Evolutionary conservation across 2,329 filamentous ascomycete species (phyloP).

Genomic region (Diaporthe humulicola): DNA sequence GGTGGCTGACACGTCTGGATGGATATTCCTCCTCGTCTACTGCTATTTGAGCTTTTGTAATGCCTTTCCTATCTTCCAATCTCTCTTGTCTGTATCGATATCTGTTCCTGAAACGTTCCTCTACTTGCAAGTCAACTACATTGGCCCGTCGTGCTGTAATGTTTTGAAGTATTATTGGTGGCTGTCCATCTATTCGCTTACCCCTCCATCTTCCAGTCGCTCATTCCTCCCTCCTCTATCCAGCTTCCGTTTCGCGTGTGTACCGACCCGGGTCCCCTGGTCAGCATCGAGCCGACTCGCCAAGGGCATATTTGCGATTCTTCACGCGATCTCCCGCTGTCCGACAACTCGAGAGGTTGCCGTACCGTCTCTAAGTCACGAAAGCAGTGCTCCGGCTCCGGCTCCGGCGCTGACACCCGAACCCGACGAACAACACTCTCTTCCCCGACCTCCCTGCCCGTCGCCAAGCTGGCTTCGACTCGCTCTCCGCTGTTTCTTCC

Average conservation of each 20-base stretch:
- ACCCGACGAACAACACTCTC: slow-evolving; percentile 13
- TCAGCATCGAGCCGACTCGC: slow-evolving; percentile 2
- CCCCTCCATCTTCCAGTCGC: slow-evolving; percentile 36
- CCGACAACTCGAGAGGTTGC: background rate
- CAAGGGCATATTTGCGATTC: background rate
- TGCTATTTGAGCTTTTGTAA: slow-evolving; percentile 5
- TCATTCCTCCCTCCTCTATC: slow-evolving; percentile 25
- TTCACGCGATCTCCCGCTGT: background rate
- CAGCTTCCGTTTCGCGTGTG: background rate
- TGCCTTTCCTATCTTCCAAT: background rate
- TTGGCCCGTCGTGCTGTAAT: slow-evolving; percentile 1
- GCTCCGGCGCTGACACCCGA: slow-evolving; percentile 10
- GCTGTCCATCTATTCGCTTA: background rate
- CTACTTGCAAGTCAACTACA: slow-evolving; percentile 1
- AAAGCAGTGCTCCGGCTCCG: slow-evolving; percentile 12
- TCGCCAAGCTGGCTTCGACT: slow-evolving; percentile 47
- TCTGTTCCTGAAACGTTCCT: background rate
- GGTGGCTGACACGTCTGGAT: slow-evolving; percentile 17
- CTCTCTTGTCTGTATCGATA: slow-evolving; percentile 1
- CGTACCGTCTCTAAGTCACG: background rate
- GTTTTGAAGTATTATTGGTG: slow-evolving; percentile 18
- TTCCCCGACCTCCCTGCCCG: slow-evolving; percentile 4
- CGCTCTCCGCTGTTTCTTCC: slow-evolving; percentile 42
- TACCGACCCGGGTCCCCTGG: background rate
- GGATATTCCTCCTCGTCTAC: background rate